Evolutionary conservation across 2,329 filamentous ascomycete genomes (phyloP), one percentile per base, ranked within the genome.

Genomic region (Diaporthe sp.): DNA sequence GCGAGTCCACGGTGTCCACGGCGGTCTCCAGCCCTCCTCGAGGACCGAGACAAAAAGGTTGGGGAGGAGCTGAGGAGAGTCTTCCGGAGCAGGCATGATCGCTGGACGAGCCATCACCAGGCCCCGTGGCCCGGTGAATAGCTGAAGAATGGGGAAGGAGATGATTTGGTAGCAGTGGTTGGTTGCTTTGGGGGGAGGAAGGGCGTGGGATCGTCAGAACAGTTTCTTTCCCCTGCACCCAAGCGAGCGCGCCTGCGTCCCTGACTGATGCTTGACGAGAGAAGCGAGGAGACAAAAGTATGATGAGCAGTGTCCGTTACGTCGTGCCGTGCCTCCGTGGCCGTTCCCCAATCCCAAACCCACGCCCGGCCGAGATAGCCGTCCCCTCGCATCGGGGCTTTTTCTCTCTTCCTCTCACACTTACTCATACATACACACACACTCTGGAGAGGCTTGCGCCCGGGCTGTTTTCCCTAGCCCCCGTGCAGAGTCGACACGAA

Each of bases 401-500:
- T 35, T 33, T 38, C 40, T 30, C 60, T 22, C n/a, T 2, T 40
- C 22, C 60, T 22, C n/a, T 2, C 58, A 30, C 38, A 30, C 60
- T 4, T 9, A 22, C 58, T 6, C 40, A 22, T 10, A 17, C 60
- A 30, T 25, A 64, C 25, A 3, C 60, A 45, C 17, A 19, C 54
- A 22, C 28, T 54, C 52, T 54, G 15, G 50, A 9, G 45, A 28
- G 64, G 47, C 64, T 54, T 68, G 47, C 45, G 33, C 30, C 17
- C 9, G 10, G 40, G 40, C 19, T 64, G 45, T 2, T 52, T 40
- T 19, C 19, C 42, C 33, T 90, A 98, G 76, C 97, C 97, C 74
- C 97, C 97, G 83, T 99, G 97, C 76, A 99, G 87, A 25, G 97
- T 99, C 76, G 96, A 98, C 76, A 99, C 96, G 85, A 99, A 99